Base-by-base conservation (phyloP, 2,329 filamentous ascomycete genomes). In the Cytospora piceicola region DNA sequence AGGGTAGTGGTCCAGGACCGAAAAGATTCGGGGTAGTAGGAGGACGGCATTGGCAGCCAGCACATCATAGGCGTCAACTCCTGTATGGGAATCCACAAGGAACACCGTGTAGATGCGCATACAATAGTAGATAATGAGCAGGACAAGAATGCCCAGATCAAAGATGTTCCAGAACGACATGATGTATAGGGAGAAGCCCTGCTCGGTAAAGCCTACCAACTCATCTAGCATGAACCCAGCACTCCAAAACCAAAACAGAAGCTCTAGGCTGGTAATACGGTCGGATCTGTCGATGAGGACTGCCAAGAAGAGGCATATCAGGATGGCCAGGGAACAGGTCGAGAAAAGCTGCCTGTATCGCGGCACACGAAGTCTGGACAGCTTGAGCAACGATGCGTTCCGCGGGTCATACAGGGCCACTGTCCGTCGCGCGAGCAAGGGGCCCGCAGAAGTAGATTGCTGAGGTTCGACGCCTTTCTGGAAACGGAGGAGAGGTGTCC, bases 91-190 rank as follows among this genome's bases (percentile, higher is more conserved):
- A 70, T 94, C 91, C 1, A 92, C 88, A 71, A 96, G 82, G 67
- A 97, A 88, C 60, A 97, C 90, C 24, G 93, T 93, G 73, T 96
- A 97, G 17, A 95, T 84, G 64, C 94, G 88, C 80, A 97, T 88
- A 72, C 91, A 91, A 75, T 97, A 96, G 80, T 97, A 97, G 63
- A 92, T 85, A 72, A 96, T 88, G 71, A 97, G 87, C 67, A 97
- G 81, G 29, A 96, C 79, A 61, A 97, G 80, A 61, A 97, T 97
- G 11, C 94, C 94, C 46, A 97, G 81, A 74, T 97, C 94, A 76
- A 97, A 97, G 46, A 94, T 88, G 76, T 97, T 97, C 94, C 94
- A 97, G 76, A 97, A 95, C 75, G 93, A 96, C 88, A 97, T 94
- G 73, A 97, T 92, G 78, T 97, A 98, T 34, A 98, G 85, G 46